Conservation (phyloP, 805 yeast genomes). For the Tetrapisispora namnaoensis region DNA sequence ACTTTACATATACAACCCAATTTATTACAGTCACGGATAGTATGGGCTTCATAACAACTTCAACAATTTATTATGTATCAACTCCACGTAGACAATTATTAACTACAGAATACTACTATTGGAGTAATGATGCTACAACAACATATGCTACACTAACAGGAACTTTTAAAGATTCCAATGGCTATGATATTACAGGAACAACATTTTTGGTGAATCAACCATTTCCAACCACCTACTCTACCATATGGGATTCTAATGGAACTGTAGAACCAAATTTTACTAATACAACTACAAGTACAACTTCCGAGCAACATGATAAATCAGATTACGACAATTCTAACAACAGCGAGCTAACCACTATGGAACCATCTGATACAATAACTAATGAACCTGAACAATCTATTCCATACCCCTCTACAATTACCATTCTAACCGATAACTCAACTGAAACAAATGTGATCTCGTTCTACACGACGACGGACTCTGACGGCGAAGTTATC, state of each 20-base stretch:
- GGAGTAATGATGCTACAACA: neutral
- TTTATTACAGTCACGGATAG: neutral
- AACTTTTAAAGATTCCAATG: neutral
- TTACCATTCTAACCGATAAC: neutral
- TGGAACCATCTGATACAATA: neutral
- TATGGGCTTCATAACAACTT: neutral
- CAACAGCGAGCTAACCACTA: no score
- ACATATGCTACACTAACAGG: neutral
- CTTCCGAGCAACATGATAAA: no score
- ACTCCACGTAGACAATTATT: neutral
- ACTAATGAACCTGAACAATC: neutral
- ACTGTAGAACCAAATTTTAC: no score
- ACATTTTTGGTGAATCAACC: neutral
- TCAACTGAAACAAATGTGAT: neutral
- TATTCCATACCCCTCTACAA: neutral
- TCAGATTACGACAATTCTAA: no score
- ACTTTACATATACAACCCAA: neutral
- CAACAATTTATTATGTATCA: conserved; percentile 1
- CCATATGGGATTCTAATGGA: no score
- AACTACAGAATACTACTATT: neutral
- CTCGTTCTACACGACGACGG: neutral
- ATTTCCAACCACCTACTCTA: no score
- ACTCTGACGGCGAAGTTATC: neutral
- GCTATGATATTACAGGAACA: neutral
- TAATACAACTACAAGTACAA: no score